These are phyloP conservation scores for Mucor piriformis DNA, from an alignment of 371 early-diverging fungal genomes.

Conservation along the genomic window DNA sequence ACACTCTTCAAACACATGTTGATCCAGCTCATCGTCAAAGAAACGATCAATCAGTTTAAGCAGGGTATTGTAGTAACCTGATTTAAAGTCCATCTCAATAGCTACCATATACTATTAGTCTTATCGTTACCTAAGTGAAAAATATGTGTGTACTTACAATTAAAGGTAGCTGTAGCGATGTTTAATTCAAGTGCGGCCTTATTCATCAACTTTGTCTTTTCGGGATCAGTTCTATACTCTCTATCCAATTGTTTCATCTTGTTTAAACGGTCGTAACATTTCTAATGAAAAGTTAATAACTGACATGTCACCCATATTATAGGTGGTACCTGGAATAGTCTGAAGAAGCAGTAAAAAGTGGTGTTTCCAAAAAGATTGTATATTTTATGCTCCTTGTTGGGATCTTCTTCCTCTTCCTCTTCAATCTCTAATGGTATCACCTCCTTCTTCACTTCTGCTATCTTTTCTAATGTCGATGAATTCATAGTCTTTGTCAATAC, in stretches of 20 bases:
- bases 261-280: constrained; percentile 69
- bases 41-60: constrained; percentile 72
- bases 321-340: constrained; percentile 73
- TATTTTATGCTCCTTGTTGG: constrained; percentile 31
- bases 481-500: constrained; percentile 25
- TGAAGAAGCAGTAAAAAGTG: constrained; percentile 83
- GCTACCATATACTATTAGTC: constrained; percentile 2
- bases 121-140: neutral
- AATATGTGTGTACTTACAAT: constrained; percentile 22
- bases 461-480: neutral
- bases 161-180: constrained; percentile 8
- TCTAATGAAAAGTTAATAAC: neutral
- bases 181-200: constrained; percentile 45
- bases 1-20: constrained; percentile 86
- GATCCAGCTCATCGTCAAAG: constrained; percentile 81
- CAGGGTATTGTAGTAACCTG: constrained; percentile 73
- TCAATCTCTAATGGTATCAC: neutral
- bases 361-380: constrained; percentile 75
- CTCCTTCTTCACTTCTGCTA: constrained; percentile 3
- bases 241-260: constrained; percentile 73
- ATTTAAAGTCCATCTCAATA: constrained; percentile 27
- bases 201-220: constrained; percentile 57
- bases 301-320: neutral
- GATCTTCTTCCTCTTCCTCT: constrained; percentile 7
- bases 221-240: constrained; percentile 57